Base-by-base conservation (phyloP, 805 yeast species). In the Debaryomyces prosopidis region DNA sequence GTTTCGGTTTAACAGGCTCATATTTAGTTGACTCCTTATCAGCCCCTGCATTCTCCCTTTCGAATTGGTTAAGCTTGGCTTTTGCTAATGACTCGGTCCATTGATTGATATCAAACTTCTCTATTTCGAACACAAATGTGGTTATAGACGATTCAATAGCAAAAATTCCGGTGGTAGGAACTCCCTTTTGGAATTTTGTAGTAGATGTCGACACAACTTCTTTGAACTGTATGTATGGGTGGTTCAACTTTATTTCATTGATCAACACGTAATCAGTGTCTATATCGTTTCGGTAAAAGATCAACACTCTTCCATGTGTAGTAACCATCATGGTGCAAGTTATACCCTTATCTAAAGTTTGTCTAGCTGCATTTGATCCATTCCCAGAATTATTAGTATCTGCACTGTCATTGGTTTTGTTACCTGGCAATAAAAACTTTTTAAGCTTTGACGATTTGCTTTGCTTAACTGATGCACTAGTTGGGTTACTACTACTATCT, bases 31-130 rank as follows among this genome's bases (percentile, higher is more conserved):
- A 23, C 16, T 36, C 41, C 7, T 15, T 35, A 12, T 16, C 28
- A 33, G 15, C 27, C 7, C n/a, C 32, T 7, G 17, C 55, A 8
- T 62, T 63, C 14, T 55, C 52, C 43, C 79, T 68, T 37, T 82
- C 86, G 46, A 68, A 73, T 27, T 77, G 80, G 33, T 71, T 67
- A 11, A 62, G 58, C 42, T 80, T 75, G 2, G 85, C 68, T 46
- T 69, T 74, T 4, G 77, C 79, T 15, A 84, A 60, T 0, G 77
- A 60, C 31, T 71, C 73, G 1, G 87, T 77, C 92, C 92, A 86
- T 15, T 67, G 57, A 11, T 72, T 64, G 0, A 80, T 68, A 31
- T 80, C 85, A 33, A 58, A 62, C 44, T 73, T 76, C 34, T 79
- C 79, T 9, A 77, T 80, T 52, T 81, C 84, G 59, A 82, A 78